Evolutionary conservation across 1,284 basidiomycete genomes (phyloP).

Genomic region (Cutaneotrichosporon sp.): DNA sequence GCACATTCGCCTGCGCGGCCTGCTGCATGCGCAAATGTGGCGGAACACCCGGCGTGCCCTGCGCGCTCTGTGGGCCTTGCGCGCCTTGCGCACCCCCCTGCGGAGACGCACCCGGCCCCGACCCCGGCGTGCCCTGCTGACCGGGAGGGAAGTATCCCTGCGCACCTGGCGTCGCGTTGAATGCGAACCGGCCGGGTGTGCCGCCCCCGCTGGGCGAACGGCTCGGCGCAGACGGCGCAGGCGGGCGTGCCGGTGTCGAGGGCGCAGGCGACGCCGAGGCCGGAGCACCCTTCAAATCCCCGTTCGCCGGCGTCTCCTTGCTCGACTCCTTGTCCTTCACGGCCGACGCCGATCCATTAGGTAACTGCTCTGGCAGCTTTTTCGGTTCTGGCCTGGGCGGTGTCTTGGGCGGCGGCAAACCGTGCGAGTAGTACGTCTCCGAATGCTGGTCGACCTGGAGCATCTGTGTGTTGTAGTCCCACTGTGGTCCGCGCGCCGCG

Average conservation of each 20-base stretch:
- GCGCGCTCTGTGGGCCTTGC: background rate
- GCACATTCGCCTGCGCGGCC: slow-evolving; percentile 6
- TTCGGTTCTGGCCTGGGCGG: slow-evolving; percentile 2
- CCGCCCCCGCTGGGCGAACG: background rate
- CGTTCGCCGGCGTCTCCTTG: background rate
- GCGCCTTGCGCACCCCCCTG: too few relatives aligned
- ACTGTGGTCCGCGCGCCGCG: slow-evolving; percentile 43
- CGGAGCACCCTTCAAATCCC: background rate
- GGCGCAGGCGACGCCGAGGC: background rate
- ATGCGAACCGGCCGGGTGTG: background rate
- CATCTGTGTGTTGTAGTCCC: slow-evolving; percentile 46
- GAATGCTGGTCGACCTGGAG: slow-evolving; percentile 36
- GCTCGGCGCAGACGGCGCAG: background rate
- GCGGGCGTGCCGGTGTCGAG: background rate
- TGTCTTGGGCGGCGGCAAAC: slow-evolving; percentile 14
- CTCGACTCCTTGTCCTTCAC: slow-evolving; percentile 3
- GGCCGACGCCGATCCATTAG: background rate
- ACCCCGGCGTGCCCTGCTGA: background rate
- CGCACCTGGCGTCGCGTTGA: background rate
- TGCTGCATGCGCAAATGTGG: background rate
- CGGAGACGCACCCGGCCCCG: too few relatives aligned
- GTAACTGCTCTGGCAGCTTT: slow-evolving; percentile 2
- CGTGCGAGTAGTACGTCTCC: slow-evolving; percentile 38
- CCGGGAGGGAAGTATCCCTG: background rate
- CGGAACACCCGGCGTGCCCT: background rate